Evolutionary conservation across 2,329 filamentous ascomycete species (phyloP), one percentile per base, ranked within the genome.

Genomic region (Penicillium sp.): DNA sequence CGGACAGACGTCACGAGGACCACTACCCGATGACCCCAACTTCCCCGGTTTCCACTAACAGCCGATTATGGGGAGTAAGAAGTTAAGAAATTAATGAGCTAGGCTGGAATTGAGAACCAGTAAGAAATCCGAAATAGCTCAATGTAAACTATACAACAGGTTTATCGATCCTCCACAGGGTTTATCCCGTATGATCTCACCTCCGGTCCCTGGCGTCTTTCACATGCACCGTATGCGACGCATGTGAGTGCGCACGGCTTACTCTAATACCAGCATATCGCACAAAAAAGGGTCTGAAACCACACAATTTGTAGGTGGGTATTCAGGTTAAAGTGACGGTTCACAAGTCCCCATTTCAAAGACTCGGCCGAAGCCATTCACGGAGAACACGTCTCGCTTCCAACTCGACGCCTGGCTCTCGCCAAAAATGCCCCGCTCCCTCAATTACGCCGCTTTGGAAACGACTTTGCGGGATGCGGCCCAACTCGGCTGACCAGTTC

Each of bases 351-450:
- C 9, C 8, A 5, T 5, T 4, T 39, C 36, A 39, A 39, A 21
- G 16, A 33, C 28, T 23, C 15, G 28, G 23, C 24, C 51, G 42
- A 39, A 74, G 61, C 78, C 78, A 81, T 18, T 65, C 59, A 49
- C 64, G 68, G 48, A 81, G 58, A 2, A 66, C 65, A 23, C 56
- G 56, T 57, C 75, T 71, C 48, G 80, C 67, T 60, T 68, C 62
- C 45, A 49, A 53, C 61, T 76, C 69, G 24, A 78, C 80, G 8
- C 78, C 78, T 42, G 76, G 69, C 58, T 86, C 83, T 9, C 75
- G 65, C 84, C 85, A 88, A 59, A 87, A 87, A 63, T 87, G 84
- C 0, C 83, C 83, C 0, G 82, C 84, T 0, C 75, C 74, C 13
- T 70, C 58, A 23, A 86, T 72, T 57, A 84, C 81, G 2, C 71